These are phyloP conservation scores for Talaromyces pinophilus DNA, from an alignment of 2,329 filamentous ascomycete genomes.

Conservation along the genomic window DNA sequence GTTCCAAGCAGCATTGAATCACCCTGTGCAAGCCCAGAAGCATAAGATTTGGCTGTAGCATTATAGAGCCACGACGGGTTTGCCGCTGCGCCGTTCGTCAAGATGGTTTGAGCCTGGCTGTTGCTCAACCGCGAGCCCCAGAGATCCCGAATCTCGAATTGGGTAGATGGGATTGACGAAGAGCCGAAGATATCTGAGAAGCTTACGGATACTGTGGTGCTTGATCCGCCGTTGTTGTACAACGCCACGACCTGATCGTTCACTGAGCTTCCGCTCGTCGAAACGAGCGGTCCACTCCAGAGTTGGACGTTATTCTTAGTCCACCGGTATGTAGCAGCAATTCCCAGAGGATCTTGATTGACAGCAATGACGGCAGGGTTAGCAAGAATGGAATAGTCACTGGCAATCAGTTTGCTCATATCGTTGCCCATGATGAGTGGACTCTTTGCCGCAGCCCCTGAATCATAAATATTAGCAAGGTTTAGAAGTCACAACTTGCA, in stretches of 20 bases:
- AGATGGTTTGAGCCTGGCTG: conserved; percentile 2
- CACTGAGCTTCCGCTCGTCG: conserved; percentile 1
- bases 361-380: conserved; percentile 24
- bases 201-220: neutral
- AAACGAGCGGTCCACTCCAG: conserved; percentile 6
- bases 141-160: conserved; percentile 2
- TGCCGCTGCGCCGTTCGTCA: neutral
- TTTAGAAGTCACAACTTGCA: neutral
- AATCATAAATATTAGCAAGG: conserved; percentile 3
- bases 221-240: conserved; percentile 8
- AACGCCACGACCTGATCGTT: conserved; percentile 6
- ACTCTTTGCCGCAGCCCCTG: conserved; percentile 16
- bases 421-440: conserved; percentile 21
- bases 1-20: conserved; percentile 4
- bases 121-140: conserved; percentile 11
- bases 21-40: neutral
- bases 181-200: conserved; percentile 6
- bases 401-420: conserved; percentile 12
- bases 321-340: conserved; percentile 6
- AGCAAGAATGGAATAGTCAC: conserved; percentile 11
- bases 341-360: conserved; percentile 13
- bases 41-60: neutral
- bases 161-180: neutral
- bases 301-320: neutral
- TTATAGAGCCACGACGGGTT: conserved; percentile 10